Percentiles rank a stretch among this genome's conserved stretches.
Conservation (phyloP, 805 yeast species). For the Saccharomyces eubayanus region DNA sequence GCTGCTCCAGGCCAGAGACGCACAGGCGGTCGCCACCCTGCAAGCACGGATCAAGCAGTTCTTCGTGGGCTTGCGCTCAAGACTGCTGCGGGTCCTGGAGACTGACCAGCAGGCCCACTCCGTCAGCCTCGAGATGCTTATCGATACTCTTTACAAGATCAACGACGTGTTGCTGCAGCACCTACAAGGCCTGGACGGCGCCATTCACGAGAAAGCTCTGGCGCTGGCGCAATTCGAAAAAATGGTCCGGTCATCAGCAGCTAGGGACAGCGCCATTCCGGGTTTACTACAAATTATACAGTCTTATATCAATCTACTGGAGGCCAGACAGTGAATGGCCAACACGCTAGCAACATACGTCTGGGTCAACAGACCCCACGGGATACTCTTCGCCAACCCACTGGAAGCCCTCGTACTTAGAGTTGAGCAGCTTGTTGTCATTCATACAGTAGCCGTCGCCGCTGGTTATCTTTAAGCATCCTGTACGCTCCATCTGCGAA, state of each 20-base stretch:
- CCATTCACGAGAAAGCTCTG: not conserved
- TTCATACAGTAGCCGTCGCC: slow-evolving; percentile 71
- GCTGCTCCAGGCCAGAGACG: not conserved
- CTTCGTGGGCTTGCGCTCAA: not conserved
- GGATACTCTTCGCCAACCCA: slow-evolving; percentile 43
- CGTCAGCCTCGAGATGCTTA: not conserved
- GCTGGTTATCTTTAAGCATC: slow-evolving; percentile 46
- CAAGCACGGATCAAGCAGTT: not conserved
- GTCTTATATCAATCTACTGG: slow-evolving; percentile 2
- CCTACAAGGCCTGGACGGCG: not conserved
- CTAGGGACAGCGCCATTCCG: not conserved
- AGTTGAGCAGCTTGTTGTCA: slow-evolving; percentile 64
- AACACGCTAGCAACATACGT: slow-evolving; percentile 19
- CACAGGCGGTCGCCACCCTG: not conserved
- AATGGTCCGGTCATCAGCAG: not conserved
- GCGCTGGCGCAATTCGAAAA: not conserved
- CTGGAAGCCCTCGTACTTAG: slow-evolving; percentile 78
- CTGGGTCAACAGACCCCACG: slow-evolving; percentile 17
- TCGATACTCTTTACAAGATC: not conserved
- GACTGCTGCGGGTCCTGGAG: not conserved
- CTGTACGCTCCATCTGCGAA: slow-evolving; percentile 40
- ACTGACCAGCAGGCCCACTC: not conserved
- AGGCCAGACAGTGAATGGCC: not conserved
- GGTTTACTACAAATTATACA: not conserved
- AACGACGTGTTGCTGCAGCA: not conserved